Evolutionary conservation across 768 basidiomycete species (phyloP).

Genomic region (Jaapia argillacea): DNA sequence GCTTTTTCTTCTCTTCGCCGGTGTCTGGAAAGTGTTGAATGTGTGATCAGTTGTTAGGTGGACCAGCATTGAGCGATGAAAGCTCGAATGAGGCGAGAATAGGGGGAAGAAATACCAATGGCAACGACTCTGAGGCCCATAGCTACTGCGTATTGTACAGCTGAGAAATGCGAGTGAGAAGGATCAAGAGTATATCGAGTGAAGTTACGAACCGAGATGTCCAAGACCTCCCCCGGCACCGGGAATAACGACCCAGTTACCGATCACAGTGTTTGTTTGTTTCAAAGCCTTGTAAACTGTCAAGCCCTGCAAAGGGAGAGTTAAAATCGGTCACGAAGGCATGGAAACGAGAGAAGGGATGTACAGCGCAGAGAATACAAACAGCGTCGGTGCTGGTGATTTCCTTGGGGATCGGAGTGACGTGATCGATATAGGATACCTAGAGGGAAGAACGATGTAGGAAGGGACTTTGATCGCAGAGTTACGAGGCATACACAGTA

Average conservation of each 20-base stretch:
- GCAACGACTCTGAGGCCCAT: conserved; percentile 37
- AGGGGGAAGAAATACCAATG: too few relatives aligned
- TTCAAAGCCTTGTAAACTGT: conserved; percentile 40
- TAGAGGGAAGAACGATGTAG: conserved; percentile 3
- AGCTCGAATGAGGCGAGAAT: too few relatives aligned
- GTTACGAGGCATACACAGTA: conserved; percentile 20
- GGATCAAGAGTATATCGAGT: too few relatives aligned
- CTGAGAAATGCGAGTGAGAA: too few relatives aligned
- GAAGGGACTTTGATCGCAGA: background rate
- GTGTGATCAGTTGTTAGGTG: too few relatives aligned
- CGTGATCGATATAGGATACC: conserved; percentile 25
- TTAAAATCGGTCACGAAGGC: background rate
- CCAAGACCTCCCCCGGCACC: conserved; percentile 36
- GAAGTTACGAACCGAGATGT: conserved; percentile 22
- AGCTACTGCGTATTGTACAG: conserved; percentile 34
- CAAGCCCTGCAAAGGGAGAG: conserved; percentile 18
- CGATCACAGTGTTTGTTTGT: conserved; percentile 20
- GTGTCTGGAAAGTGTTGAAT: conserved; percentile 24
- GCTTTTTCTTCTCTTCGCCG: conserved; percentile 28
- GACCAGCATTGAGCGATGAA: too few relatives aligned
- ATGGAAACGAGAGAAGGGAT: background rate
- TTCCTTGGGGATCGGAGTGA: conserved; percentile 34
- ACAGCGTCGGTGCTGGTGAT: conserved; percentile 30
- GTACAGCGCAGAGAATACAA: conserved; percentile 32
- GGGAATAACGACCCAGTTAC: conserved; percentile 30